Conservation (phyloP, 192 early-diverging fungal species). For the Hyaloraphidium curvatum region DNA sequence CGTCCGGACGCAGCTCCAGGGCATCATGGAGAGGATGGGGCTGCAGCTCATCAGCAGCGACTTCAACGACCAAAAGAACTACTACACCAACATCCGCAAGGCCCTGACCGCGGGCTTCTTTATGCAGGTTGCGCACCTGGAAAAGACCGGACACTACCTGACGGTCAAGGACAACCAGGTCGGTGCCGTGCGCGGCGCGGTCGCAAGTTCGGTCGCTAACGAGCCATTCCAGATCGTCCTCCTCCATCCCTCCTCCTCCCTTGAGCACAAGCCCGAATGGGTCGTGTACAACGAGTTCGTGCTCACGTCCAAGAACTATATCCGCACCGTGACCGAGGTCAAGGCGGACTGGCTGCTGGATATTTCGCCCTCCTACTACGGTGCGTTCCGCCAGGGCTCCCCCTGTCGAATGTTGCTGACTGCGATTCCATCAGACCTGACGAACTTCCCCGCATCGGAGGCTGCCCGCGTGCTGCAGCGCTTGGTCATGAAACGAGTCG, state of each 20-base stretch:
- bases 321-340: conserved; percentile 79
- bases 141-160: conserved; percentile 62
- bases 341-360: conserved; percentile 52
- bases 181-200: conserved; percentile 8
- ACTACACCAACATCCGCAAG: conserved; percentile 53
- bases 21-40: conserved; percentile 56
- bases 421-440: conserved; percentile 54
- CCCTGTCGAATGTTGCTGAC: conserved; percentile 18
- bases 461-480: conserved; percentile 65
- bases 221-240: conserved; percentile 39
- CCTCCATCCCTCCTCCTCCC: conserved; percentile 76
- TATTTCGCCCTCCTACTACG: conserved; percentile 8
- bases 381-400: not conserved
- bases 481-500: conserved; percentile 28
- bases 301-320: conserved; percentile 85
- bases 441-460: conserved; percentile 79
- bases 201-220: not conserved
- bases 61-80: conserved; percentile 36
- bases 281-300: conserved; percentile 99
- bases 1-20: conserved; percentile 69
- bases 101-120: conserved; percentile 86
- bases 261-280: conserved; percentile 93
- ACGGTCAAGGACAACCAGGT: conserved; percentile 96
- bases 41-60: conserved; percentile 45
- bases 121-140: conserved; percentile 95